Conservation (phyloP, 805 yeast genomes). For the Pachysolen tannophilus region DNA sequence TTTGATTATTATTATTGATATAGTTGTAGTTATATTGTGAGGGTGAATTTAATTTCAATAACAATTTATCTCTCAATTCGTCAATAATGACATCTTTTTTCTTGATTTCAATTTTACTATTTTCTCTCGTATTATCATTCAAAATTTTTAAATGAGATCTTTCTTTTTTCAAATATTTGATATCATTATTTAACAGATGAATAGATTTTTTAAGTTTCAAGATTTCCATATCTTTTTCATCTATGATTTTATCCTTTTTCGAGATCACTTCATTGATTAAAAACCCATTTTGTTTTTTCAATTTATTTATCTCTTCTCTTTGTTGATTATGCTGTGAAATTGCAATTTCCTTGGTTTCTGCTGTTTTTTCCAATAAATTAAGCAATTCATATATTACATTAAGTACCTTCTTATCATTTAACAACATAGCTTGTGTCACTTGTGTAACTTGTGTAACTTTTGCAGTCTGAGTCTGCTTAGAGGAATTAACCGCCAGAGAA, state of each 20-base stretch:
- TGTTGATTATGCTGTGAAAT: constrained; percentile 1
- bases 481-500: not conserved
- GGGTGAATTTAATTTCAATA: constrained; percentile 1
- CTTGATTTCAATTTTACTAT: constrained; percentile 5
- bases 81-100: constrained; percentile 7
- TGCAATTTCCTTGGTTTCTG: constrained; percentile 13
- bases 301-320: constrained; percentile 1
- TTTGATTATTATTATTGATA: no score
- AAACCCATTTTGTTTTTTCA: constrained; percentile 4
- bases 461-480: not conserved
- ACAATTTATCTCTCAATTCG: constrained; percentile 6
- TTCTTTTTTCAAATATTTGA: constrained; percentile 3
- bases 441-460: not conserved
- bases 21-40: not conserved
- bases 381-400: constrained; percentile 19
- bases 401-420: constrained; percentile 24
- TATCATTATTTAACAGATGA: constrained; percentile 1
- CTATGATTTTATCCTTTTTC: not conserved
- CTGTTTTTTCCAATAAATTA: constrained; percentile 15
- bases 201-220: not conserved
- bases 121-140: constrained; percentile 7
- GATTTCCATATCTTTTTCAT: constrained; percentile 6
- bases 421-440: constrained; percentile 10
- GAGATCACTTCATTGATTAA: not conserved
- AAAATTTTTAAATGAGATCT: constrained; percentile 2